phyloP scores from a whole-genome alignment of 148 eudicot species.

The Arbutus unedo region DNA sequence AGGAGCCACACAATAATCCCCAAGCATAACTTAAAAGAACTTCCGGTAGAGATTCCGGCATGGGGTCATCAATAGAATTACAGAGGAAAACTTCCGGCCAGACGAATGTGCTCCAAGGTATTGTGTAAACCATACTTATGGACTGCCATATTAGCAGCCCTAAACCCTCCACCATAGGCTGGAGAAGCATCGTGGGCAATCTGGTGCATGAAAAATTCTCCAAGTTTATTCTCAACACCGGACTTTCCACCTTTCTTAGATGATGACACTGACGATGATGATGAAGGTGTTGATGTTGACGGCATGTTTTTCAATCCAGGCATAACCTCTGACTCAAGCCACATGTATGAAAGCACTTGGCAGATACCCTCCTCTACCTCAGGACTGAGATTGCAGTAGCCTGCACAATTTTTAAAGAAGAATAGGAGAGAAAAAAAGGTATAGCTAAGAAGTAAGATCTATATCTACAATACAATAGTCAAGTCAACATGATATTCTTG shows the following conservation, averaged over 20 bases:
- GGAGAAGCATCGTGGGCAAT: constrained; percentile 86
- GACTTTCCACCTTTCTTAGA: constrained; percentile 90
- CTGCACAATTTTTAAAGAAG: constrained; percentile 30
- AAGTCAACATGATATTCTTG: background rate
- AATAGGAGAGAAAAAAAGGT: background rate
- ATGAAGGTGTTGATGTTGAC: constrained; percentile 60
- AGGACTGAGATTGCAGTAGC: constrained; percentile 72
- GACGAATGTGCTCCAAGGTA: constrained; percentile 75
- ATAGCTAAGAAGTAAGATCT: background rate
- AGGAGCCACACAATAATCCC: constrained; percentile 15
- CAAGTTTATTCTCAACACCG: constrained; percentile 66
- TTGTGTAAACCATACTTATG: constrained; percentile 71
- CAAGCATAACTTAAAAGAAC: background rate
- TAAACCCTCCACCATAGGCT: constrained; percentile 89
- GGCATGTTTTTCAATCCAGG: constrained; percentile 51
- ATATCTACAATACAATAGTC: background rate
- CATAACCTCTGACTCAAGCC: constrained; percentile 94
- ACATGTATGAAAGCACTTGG: constrained; percentile 91
- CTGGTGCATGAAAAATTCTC: constrained; percentile 87
- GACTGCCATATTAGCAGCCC: constrained; percentile 86
- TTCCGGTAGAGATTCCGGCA: background rate
- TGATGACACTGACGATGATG: constrained; percentile 39
- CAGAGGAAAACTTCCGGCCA: constrained; percentile 71
- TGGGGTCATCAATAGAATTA: constrained; percentile 17
- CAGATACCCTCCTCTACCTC: constrained; percentile 96